Evolutionary conservation across 2,329 filamentous ascomycete genomes (phyloP), one percentile per base, ranked within the genome.

Genomic region (Zalaria sp.): DNA sequence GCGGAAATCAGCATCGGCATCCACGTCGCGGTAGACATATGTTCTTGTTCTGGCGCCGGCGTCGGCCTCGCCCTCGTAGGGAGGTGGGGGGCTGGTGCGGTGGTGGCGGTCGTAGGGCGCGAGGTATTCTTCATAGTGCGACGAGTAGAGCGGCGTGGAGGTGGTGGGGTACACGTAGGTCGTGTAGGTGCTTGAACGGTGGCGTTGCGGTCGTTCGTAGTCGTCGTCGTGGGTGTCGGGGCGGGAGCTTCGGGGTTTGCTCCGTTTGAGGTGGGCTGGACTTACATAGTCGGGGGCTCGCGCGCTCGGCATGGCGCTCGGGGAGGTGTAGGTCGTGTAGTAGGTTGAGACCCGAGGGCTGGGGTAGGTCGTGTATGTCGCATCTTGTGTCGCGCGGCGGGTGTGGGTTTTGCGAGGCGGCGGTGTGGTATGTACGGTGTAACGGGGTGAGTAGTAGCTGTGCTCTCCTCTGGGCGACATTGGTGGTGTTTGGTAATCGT

Each of bases 261-360:
- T 53, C 60, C 61, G 60, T 55, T 53, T 52, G 51, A 58, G 57
- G 53, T 57, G 61, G 63, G 65, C 71, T 69, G 68, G 70, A 79
- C 76, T 79, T 78, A 79, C 76, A 78, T 74, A 71, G 63, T 79
- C 73, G 60, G 64, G 55, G 26, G 37, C 39, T 34, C 38, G 42
- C 42, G 35, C 39, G 26, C 37, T 34, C 32, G 39, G 26, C 10
- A 38, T 29, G 67, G 72, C 60, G 59, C 69, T 42, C 57, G 55
- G 46, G 56, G 51, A 36, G 55, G 54, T 36, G 70, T 64, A 51
- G 71, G 66, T n/a, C 7, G 7, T 7, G 53, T 66, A 69, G 44
- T 59, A 57, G 40, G 65, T 61, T 42, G 59, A 60, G 46, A 7
- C 29, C n/a, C 29, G 62, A 62, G 68, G 54, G 41, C 47, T 49